Percentiles rank a stretch among this genome's conserved stretches.
phyloP scores from a whole-genome alignment of 495 filamentous ascomycete species.

The Penicillium argentinense region DNA sequence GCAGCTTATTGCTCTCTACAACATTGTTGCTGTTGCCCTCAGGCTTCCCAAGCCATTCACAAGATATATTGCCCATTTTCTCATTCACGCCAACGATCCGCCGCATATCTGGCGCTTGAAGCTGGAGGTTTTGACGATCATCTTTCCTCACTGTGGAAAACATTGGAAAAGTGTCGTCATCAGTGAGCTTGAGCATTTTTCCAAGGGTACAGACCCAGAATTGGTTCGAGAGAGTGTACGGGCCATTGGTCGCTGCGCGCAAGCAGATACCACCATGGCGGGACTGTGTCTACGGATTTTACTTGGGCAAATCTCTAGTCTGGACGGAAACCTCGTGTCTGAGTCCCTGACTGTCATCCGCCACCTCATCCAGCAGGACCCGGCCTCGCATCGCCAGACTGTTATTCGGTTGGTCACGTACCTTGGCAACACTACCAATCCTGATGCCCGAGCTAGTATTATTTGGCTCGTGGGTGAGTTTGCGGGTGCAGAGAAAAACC shows the following conservation, averaged over 20 bases:
- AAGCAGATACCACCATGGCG: slow-evolving; percentile 67
- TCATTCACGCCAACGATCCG: slow-evolving; percentile 79
- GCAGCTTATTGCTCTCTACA: slow-evolving; percentile 84
- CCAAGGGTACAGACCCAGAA: slow-evolving; percentile 68
- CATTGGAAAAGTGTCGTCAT: slow-evolving; percentile 83
- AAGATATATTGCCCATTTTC: slow-evolving; percentile 81
- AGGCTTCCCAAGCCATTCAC: slow-evolving; percentile 72
- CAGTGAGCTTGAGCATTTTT: slow-evolving; percentile 91
- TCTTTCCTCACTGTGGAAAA: slow-evolving; percentile 77
- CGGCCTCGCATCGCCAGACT: slow-evolving; percentile 70
- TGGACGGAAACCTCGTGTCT: slow-evolving; percentile 82
- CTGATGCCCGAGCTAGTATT: slow-evolving; percentile 86
- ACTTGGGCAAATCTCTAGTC: slow-evolving; percentile 76
- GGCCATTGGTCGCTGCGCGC: slow-evolving; percentile 90
- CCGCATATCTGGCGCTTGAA: slow-evolving; percentile 85
- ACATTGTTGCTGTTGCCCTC: slow-evolving; percentile 87
- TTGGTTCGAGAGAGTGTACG: slow-evolving; percentile 85
- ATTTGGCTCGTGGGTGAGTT: slow-evolving; percentile 98
- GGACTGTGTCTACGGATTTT: slow-evolving; percentile 77
- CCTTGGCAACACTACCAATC: slow-evolving; percentile 78
- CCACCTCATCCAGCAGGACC: slow-evolving; percentile 91
- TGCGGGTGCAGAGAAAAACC: slow-evolving; percentile 69
- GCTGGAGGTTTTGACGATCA: slow-evolving; percentile 81
- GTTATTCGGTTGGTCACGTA: slow-evolving; percentile 91
- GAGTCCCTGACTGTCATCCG: slow-evolving; percentile 91